Conservation (phyloP, 345 rosid genomes). For the Ricinus communis region DNA sequence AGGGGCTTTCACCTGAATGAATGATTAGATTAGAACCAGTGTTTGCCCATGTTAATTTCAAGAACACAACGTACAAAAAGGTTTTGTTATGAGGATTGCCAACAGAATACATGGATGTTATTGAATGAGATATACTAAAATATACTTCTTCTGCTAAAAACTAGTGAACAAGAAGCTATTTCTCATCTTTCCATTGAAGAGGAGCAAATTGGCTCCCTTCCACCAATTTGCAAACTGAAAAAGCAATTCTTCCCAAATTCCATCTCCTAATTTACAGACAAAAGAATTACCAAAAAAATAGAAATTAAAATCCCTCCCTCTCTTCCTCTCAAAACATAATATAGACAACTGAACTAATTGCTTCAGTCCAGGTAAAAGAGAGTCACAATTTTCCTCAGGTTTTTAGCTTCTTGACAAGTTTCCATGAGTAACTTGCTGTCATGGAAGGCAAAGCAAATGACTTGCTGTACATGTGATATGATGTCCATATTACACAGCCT, state of each 20-base stretch:
- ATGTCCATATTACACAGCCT: constrained; percentile 97
- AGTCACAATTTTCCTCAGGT: constrained; percentile 83
- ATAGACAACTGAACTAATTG: constrained; percentile 20
- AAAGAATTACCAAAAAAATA: constrained; percentile 23
- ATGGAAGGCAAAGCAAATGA: constrained; percentile 96
- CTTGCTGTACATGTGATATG: constrained; percentile 93
- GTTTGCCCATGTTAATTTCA: too few relatives aligned
- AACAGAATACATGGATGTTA: too few relatives aligned
- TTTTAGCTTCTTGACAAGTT: constrained; percentile 95
- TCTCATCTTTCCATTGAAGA: constrained; percentile 11
- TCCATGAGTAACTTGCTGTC: constrained; percentile 92
- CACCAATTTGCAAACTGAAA: constrained; percentile 14
- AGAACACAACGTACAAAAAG: too few relatives aligned
- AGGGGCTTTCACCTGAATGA: too few relatives aligned
- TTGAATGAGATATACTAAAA: too few relatives aligned
- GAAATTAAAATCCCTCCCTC: too few relatives aligned
- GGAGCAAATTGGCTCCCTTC: constrained; percentile 29
- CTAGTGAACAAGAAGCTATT: neutral
- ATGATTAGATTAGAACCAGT: too few relatives aligned
- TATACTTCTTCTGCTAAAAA: too few relatives aligned
- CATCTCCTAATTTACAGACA: constrained; percentile 26
- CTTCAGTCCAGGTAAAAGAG: constrained; percentile 85
- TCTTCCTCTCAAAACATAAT: constrained; percentile 7
- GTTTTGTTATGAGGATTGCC: too few relatives aligned
- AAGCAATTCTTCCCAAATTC: neutral